Evolutionary conservation across 2,329 filamentous ascomycete species (phyloP).

Genomic region (Botrytis tulipae): DNA sequence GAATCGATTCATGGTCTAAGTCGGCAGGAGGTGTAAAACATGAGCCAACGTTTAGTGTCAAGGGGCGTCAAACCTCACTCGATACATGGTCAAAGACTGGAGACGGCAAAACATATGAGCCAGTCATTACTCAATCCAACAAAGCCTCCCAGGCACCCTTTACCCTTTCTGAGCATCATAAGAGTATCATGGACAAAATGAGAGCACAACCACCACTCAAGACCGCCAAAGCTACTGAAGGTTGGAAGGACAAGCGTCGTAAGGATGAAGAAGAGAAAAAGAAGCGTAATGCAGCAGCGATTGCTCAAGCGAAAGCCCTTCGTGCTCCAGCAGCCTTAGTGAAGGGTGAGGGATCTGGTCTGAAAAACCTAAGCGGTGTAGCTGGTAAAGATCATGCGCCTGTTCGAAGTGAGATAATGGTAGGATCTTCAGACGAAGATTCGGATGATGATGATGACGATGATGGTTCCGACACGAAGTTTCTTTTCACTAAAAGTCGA

Average conservation of each 20-base stretch:
- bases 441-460: conserved; percentile 70
- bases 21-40: conserved; percentile 41
- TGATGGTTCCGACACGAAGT: conserved; percentile 38
- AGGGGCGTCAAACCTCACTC: conserved; percentile 19
- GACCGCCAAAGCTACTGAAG: conserved; percentile 38
- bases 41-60: conserved; percentile 12
- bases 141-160: neutral
- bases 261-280: conserved; percentile 73
- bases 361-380: conserved; percentile 68
- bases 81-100: conserved; percentile 21
- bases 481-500: conserved; percentile 48
- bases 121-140: conserved; percentile 19
- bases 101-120: conserved; percentile 36
- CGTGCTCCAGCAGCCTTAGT: conserved; percentile 54
- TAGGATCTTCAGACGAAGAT: conserved; percentile 70
- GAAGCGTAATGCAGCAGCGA: conserved; percentile 67
- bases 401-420: conserved; percentile 84
- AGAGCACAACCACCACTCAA: conserved; percentile 24
- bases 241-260: conserved; percentile 72
- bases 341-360: conserved; percentile 75
- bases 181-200: conserved; percentile 32
- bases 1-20: conserved; percentile 61
- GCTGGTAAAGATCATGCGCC: conserved; percentile 75
- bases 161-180: conserved; percentile 19
- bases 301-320: conserved; percentile 66